Percentiles rank a stretch among this genome's conserved stretches.
These are phyloP conservation scores for Coemansia sp. DNA, from an alignment of 192 early-diverging fungal species.

Conservation along the genomic window DNA sequence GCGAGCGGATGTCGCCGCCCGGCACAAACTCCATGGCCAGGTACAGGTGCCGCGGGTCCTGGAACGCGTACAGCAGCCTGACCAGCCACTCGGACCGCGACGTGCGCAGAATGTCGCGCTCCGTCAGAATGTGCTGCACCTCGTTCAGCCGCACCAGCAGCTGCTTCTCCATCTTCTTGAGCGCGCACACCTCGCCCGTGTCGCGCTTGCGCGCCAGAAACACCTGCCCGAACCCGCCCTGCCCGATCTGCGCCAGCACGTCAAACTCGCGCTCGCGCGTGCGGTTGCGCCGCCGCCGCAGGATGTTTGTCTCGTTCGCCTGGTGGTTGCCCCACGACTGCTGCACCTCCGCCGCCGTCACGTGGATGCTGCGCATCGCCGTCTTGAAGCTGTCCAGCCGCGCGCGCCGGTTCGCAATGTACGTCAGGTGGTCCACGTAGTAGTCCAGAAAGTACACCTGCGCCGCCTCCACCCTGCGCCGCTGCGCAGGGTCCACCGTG, in stretches of 20 bases:
- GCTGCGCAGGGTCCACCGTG: slow-evolving; percentile 46
- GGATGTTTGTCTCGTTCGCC: slow-evolving; percentile 55
- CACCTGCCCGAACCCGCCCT: slow-evolving; percentile 80
- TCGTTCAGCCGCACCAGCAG: slow-evolving; percentile 65
- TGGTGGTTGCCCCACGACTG: slow-evolving; percentile 42
- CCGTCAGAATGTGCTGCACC: slow-evolving; percentile 70
- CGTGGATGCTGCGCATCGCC: slow-evolving; percentile 43
- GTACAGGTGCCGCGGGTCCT: slow-evolving; percentile 68
- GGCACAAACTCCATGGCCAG: slow-evolving; percentile 70
- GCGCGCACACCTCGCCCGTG: slow-evolving; percentile 65
- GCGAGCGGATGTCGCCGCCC: slow-evolving; percentile 77
- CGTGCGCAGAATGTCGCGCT: slow-evolving; percentile 72
- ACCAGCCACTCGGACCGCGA: slow-evolving; percentile 79
- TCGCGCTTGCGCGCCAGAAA: slow-evolving; percentile 71
- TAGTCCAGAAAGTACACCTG: slow-evolving; percentile 74
- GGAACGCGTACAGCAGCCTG: slow-evolving; percentile 88
- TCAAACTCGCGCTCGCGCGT: slow-evolving; percentile 66
- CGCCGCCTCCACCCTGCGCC: slow-evolving; percentile 49
- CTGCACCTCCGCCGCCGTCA: slow-evolving; percentile 38
- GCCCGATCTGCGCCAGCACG: slow-evolving; percentile 71
- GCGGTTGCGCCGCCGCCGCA: slow-evolving; percentile 69
- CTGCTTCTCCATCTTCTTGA: slow-evolving; percentile 77
- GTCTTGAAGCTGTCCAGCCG: slow-evolving; percentile 59
- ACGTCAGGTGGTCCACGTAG: slow-evolving; percentile 80
- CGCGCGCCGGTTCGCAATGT: slow-evolving; percentile 64